A percentile compares a stretch with the other conserved stretches of the same genome.
Conservation (phyloP, 2,329 filamentous ascomycete species). For the Epichloe hybrida region DNA sequence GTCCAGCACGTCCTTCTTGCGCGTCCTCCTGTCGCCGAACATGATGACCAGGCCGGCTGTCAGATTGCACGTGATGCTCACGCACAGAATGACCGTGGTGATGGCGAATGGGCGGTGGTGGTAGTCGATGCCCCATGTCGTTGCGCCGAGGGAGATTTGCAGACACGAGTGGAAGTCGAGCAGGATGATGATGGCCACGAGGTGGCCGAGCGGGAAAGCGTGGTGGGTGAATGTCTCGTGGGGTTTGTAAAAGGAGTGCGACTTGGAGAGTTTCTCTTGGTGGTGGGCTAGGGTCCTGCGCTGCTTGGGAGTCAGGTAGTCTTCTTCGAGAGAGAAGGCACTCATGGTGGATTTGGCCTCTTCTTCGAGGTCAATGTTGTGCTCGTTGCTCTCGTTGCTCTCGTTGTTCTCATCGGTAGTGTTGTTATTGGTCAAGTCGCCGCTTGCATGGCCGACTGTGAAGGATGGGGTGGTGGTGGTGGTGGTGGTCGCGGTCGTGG, state of each 20-base stretch:
- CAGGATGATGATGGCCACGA: constrained; percentile 65
- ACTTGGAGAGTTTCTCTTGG: constrained; percentile 65
- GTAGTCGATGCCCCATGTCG: constrained; percentile 68
- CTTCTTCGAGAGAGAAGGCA: constrained; percentile 33
- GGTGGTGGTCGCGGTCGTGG: background rate
- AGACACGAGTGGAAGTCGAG: constrained; percentile 69
- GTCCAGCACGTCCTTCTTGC: constrained; percentile 78
- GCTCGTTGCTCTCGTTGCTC: background rate
- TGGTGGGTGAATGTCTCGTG: constrained; percentile 74
- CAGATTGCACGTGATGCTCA: constrained; percentile 66
- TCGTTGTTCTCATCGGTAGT: constrained; percentile 8
- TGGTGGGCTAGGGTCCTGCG: constrained; percentile 62
- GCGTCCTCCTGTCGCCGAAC: constrained; percentile 59
- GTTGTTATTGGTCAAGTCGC: constrained; percentile 23
- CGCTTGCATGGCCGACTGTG: constrained; percentile 18
- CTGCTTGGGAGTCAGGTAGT: constrained; percentile 51
- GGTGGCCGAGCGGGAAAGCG: constrained; percentile 61
- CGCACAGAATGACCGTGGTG: constrained; percentile 70
- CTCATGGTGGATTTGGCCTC: constrained; percentile 20
- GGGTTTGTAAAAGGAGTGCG: constrained; percentile 80
- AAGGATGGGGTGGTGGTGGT: background rate
- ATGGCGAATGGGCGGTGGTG: constrained; percentile 54
- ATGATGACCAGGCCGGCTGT: constrained; percentile 63
- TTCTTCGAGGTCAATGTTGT: constrained; percentile 19
- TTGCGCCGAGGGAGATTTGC: constrained; percentile 65